Percentiles rank a stretch among this genome's conserved stretches.
Conservation (phyloP, 208 protist genomes). For the Wallacemonas sp. region DNA sequence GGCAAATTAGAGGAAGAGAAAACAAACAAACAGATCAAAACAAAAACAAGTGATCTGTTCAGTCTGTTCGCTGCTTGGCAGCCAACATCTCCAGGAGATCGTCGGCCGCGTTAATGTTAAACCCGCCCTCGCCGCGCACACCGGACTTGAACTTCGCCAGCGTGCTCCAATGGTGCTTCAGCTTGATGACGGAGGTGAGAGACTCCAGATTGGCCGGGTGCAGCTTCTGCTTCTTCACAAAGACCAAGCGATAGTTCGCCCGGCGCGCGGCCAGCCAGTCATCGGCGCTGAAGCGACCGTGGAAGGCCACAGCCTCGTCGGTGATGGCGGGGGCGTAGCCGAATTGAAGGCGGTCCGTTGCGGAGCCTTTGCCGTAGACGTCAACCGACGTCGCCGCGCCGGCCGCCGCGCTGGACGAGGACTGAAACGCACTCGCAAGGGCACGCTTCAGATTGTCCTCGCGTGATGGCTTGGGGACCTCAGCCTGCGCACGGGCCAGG, state of each 20-base stretch:
- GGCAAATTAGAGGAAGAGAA: too few species aligned
- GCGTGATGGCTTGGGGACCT: conserved; percentile 27
- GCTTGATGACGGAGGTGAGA: conserved; percentile 70
- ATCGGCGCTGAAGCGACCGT: conserved; percentile 37
- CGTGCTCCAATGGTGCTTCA: conserved; percentile 73
- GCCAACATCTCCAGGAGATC: conserved; percentile 74
- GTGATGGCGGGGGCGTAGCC: conserved; percentile 72
- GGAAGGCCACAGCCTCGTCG: conserved; percentile 82
- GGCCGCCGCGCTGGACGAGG: neutral
- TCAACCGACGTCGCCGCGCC: conserved; percentile 31
- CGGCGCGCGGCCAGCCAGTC: conserved; percentile 54
- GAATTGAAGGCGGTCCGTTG: conserved; percentile 87
- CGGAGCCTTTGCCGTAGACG: conserved; percentile 70
- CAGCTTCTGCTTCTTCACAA: conserved; percentile 63
- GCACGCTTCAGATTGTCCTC: conserved; percentile 25
- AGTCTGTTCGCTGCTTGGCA: conserved; percentile 59
- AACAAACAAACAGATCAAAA: conserved; percentile 7
- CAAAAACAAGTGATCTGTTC: neutral
- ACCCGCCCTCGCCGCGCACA: conserved; percentile 24
- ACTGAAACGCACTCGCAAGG: conserved; percentile 8
- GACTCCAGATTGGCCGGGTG: conserved; percentile 65
- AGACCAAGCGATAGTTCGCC: conserved; percentile 21
- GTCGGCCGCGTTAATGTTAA: conserved; percentile 47
- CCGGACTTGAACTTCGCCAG: conserved; percentile 57
- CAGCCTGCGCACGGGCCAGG: conserved; percentile 33